These are phyloP conservation scores for Capsicum pubescens DNA, from an alignment of 257 asterid species.

Conservation along the genomic window DNA sequence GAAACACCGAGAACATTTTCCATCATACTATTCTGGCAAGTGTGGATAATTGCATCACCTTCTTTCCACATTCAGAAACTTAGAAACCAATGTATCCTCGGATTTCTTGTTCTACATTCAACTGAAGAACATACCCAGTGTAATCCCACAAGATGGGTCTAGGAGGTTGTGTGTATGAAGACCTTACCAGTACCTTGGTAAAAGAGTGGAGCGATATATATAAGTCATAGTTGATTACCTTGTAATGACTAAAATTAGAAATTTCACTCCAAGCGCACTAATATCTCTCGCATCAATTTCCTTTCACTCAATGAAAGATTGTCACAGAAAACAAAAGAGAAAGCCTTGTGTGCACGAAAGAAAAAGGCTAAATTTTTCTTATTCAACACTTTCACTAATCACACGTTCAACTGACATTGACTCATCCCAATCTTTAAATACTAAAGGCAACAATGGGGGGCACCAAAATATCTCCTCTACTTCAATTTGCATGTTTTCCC, in stretches of 20 bases:
- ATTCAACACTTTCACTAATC: background rate
- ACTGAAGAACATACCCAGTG: background rate
- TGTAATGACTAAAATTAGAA: background rate
- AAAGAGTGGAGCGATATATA: background rate
- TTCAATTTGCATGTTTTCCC: background rate
- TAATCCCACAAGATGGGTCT: background rate
- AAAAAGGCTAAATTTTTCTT: background rate
- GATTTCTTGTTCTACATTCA: background rate
- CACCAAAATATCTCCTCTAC: background rate
- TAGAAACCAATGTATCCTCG: background rate
- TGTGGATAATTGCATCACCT: background rate
- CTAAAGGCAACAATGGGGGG: background rate
- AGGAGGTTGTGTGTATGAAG: background rate
- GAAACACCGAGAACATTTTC: background rate
- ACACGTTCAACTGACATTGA: background rate
- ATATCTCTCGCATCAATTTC: slow-evolving; percentile 2
- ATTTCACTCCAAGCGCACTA: slow-evolving; percentile 1
- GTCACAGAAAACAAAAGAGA: slow-evolving; percentile 25
- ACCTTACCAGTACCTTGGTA: background rate
- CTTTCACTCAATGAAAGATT: background rate
- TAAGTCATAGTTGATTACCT: background rate
- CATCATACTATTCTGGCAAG: background rate
- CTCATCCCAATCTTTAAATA: background rate
- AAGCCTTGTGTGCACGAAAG: background rate
- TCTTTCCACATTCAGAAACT: background rate